Evolutionary conservation across 495 filamentous ascomycete genomes (phyloP).

Genomic region (Penicillium maclennaniae): DNA sequence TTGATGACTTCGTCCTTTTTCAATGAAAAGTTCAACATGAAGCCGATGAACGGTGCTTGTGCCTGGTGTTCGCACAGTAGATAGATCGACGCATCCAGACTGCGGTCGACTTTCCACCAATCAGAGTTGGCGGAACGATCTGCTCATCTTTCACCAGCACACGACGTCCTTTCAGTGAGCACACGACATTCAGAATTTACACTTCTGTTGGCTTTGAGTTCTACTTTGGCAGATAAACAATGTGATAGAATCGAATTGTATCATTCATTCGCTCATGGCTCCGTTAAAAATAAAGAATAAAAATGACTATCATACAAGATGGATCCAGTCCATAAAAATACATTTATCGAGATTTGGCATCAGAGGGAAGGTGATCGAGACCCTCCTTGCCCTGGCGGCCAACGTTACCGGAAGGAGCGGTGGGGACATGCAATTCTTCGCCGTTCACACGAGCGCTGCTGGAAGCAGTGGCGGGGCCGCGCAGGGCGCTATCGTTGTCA

Average conservation of each 20-base stretch:
- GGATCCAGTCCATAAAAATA: constrained; percentile 11
- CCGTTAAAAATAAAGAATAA: too few species aligned
- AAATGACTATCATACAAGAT: constrained; percentile 19
- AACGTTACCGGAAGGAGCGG: constrained; percentile 37
- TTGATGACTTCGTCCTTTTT: neutral
- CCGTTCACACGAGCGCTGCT: constrained; percentile 54
- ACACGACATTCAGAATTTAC: neutral
- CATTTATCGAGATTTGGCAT: constrained; percentile 39
- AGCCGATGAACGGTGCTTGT: neutral
- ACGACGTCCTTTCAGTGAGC: neutral
- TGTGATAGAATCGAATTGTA: neutral
- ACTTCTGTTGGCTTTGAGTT: neutral
- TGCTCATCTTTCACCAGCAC: neutral
- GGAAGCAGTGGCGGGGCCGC: constrained; percentile 58
- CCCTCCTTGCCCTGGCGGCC: constrained; percentile 55
- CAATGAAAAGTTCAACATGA: neutral
- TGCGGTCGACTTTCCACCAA: neutral
- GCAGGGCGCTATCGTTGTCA: constrained; percentile 51
- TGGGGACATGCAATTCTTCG: constrained; percentile 35
- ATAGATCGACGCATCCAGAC: neutral
- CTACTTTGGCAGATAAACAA: neutral
- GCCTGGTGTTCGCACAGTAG: neutral
- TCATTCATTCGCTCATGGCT: constrained; percentile 17
- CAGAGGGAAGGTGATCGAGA: constrained; percentile 46
- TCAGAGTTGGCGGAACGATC: neutral